Percentiles rank a stretch among this genome's conserved stretches.
Evolutionary conservation across 2,329 filamentous ascomycete genomes (phyloP).

Genomic region (Alternaria arbusti): DNA sequence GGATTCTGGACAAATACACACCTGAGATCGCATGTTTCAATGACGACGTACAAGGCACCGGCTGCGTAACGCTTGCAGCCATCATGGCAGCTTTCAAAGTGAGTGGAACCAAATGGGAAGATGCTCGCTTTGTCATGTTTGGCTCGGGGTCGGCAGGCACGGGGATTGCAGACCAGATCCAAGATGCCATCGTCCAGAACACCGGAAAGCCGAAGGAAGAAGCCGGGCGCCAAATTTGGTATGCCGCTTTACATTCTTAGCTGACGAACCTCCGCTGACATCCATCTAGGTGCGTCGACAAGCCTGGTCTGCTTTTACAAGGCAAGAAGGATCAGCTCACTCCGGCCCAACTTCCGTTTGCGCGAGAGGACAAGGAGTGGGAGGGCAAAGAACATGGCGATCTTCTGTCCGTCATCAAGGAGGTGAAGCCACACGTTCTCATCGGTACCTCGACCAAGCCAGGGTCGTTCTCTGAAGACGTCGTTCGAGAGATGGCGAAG

Average conservation of each 20-base stretch:
- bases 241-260: conserved; percentile 5
- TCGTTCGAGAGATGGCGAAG: conserved; percentile 76
- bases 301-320: conserved; percentile 75
- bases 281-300: conserved; percentile 73
- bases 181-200: conserved; percentile 77
- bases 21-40: conserved; percentile 83
- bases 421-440: conserved; percentile 78
- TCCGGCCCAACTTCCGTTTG: conserved; percentile 70
- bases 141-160: conserved; percentile 83
- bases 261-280: conserved; percentile 12
- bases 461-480: conserved; percentile 74
- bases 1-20: conserved; percentile 78
- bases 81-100: conserved; percentile 79
- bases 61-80: conserved; percentile 83
- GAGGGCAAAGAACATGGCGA: conserved; percentile 60
- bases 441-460: conserved; percentile 85
- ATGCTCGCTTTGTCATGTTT: conserved; percentile 76
- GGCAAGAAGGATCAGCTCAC: conserved; percentile 67
- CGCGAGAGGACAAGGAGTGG: conserved; percentile 70
- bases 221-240: conserved; percentile 82
- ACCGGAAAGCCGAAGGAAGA: conserved; percentile 71
- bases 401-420: conserved; percentile 71
- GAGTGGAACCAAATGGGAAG: conserved; percentile 67
- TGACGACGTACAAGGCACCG: conserved; percentile 88
- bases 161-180: conserved; percentile 84